Evolutionary conservation across 2,329 filamentous ascomycete species (phyloP).

Genomic region (Phialemoniopsis sp.): DNA sequence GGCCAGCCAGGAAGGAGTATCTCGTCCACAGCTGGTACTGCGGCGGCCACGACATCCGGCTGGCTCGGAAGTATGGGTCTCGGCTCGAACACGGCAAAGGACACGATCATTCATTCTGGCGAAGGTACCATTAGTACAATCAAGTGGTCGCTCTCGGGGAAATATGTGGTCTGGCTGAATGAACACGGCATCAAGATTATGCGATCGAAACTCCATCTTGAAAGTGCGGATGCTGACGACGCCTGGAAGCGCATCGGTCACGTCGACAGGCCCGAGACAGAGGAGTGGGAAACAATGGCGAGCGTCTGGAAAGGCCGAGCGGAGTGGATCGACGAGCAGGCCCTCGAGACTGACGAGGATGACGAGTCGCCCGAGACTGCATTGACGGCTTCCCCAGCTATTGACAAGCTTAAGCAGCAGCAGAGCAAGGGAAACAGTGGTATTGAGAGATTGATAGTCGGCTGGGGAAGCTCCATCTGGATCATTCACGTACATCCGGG

Average conservation of each 20-base stretch:
- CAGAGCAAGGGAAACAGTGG: slow-evolving; percentile 38
- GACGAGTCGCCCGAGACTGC: slow-evolving; percentile 27
- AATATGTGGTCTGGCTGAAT: slow-evolving; percentile 92
- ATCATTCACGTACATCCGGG: slow-evolving; percentile 86
- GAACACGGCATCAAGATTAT: slow-evolving; percentile 98
- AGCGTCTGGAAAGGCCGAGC: slow-evolving; percentile 88
- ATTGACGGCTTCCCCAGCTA: slow-evolving; percentile 34
- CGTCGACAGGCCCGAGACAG: slow-evolving; percentile 80
- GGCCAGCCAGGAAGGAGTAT: slow-evolving; percentile 78
- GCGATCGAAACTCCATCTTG: slow-evolving; percentile 80
- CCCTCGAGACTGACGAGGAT: slow-evolving; percentile 69
- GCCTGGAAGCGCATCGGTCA: slow-evolving; percentile 96
- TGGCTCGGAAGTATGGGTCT: slow-evolving; percentile 90
- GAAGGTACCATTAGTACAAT: slow-evolving; percentile 89
- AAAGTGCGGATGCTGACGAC: slow-evolving; percentile 70
- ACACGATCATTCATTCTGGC: slow-evolving; percentile 83
- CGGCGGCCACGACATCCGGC: slow-evolving; percentile 77
- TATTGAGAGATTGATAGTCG: slow-evolving; percentile 80
- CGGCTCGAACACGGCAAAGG: slow-evolving; percentile 72
- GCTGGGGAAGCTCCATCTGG: slow-evolving; percentile 96
- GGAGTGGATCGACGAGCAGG: slow-evolving; percentile 88
- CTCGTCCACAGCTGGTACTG: slow-evolving; percentile 80
- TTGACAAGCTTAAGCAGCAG: slow-evolving; percentile 44
- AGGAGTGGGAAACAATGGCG: slow-evolving; percentile 94
- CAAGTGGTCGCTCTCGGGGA: slow-evolving; percentile 91